These are phyloP conservation scores for Cubamyces lactineus DNA, from an alignment of 768 basidiomycete species.

Conservation along the genomic window DNA sequence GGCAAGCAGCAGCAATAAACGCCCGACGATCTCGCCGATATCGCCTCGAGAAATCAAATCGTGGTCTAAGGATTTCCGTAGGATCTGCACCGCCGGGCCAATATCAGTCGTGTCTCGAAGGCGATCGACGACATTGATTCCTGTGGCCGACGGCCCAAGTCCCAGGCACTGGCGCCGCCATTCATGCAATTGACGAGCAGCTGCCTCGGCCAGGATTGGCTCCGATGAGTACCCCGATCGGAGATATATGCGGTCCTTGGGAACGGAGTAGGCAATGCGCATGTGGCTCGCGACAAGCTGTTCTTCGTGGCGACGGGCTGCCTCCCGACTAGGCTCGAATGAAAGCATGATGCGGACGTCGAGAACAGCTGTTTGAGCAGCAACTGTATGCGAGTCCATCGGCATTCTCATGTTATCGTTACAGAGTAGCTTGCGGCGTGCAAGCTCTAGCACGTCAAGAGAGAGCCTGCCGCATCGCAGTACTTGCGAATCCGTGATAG, in stretches of 20 bases:
- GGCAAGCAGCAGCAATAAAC: slow-evolving; percentile 31
- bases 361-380: neutral
- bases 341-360: slow-evolving; percentile 26
- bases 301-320: slow-evolving; percentile 4
- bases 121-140: neutral
- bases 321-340: slow-evolving; percentile 16
- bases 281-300: slow-evolving; percentile 35
- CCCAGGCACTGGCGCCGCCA: neutral
- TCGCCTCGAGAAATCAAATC: slow-evolving; percentile 27
- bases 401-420: neutral
- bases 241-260: slow-evolving; percentile 30
- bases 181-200: slow-evolving; percentile 22
- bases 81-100: neutral
- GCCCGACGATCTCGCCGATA: slow-evolving; percentile 32
- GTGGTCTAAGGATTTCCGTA: slow-evolving; percentile 2
- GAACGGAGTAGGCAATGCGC: slow-evolving; percentile 34
- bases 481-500: too few species aligned
- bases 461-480: neutral
- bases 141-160: neutral
- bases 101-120: too few species aligned
- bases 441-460: neutral
- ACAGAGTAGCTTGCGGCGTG: slow-evolving; percentile 2
- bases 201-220: slow-evolving; percentile 41
- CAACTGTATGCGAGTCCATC: neutral
- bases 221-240: slow-evolving; percentile 39